These are phyloP conservation scores for Talaromyces sp. DNA, from an alignment of 2,329 filamentous ascomycete genomes.

Conservation along the genomic window DNA sequence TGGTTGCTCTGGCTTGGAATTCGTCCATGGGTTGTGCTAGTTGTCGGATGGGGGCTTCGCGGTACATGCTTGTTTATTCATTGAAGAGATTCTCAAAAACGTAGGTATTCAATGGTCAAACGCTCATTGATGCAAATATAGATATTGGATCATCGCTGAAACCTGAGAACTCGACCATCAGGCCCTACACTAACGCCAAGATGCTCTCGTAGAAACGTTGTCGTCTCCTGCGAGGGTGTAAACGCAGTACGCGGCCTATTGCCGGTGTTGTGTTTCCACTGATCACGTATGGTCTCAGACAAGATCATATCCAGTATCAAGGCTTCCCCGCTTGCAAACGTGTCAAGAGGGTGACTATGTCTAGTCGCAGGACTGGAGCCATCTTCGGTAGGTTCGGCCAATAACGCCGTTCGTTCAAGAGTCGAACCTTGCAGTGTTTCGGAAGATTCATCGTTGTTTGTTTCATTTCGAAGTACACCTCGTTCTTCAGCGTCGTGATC, in stretches of 20 bases:
- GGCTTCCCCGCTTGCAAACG: constrained; percentile 36
- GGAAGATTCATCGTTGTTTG: neutral
- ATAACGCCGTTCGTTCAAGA: constrained; percentile 28
- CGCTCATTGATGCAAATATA: neutral
- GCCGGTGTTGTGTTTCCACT: constrained; percentile 35
- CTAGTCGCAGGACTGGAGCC: constrained; percentile 21
- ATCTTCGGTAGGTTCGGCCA: constrained; percentile 34
- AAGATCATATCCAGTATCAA: constrained; percentile 39
- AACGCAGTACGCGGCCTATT: constrained; percentile 25
- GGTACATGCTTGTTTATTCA: no score
- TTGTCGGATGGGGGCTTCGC: no score
- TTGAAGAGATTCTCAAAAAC: neutral
- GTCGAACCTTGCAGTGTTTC: constrained; percentile 19
- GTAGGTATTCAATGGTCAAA: neutral
- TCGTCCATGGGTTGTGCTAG: no score
- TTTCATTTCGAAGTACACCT: constrained; percentile 46
- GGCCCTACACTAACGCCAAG: constrained; percentile 37
- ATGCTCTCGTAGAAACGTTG: constrained; percentile 36
- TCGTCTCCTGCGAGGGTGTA: constrained; percentile 33
- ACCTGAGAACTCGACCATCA: constrained; percentile 33
- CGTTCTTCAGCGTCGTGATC: constrained; percentile 60
- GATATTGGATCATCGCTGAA: constrained; percentile 24
- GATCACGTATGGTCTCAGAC: constrained; percentile 34
- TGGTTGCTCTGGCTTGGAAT: neutral
- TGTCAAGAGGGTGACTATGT: constrained; percentile 37